Base-by-base conservation (phyloP, 2,329 filamentous ascomycete species). In the Pseudofabraea citricarpa region DNA sequence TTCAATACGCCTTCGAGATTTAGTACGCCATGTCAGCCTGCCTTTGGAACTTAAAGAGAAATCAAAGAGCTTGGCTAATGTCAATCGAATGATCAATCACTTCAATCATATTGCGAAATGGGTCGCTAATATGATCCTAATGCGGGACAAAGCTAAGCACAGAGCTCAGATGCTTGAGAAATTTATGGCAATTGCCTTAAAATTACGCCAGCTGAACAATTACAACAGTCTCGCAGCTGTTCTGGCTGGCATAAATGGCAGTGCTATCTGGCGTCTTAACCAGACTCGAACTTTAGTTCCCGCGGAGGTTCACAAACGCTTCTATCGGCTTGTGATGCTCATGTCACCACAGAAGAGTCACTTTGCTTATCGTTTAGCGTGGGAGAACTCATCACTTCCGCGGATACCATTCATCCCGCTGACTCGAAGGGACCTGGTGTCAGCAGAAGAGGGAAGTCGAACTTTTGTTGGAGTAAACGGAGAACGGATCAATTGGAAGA, bases 141-240 rank as follows among this genome's bases (percentile, higher is more conserved):
- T 97, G 53, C 81, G 91, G 50, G 91, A 97, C 61, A 98, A 98
- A 68, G 84, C 93, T 9, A 97, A 97, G 64, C 93, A 98, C 63
- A 79, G 93, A 50, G 90, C 90, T 3, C 77, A 85, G 50, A 91
- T 93, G 68, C 69, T 98, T 43, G 91, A 96, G 63, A 96, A 95
- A 62, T 95, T 96, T 62, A 97, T 97, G 88, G 79, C 78, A 40
- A 82, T 98, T 55, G 90, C 91, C 26, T 60, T 84, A 57, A 91
- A 90, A 67, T 72, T 98, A 39, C 85, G 93, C 29, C 84, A 90
- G 59, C 70, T 95, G 49, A 96, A 97, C 70, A 97, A 98, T 64
- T 98, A 97, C 72, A 97, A 97, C 62, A 87, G 90, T 0, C 73
- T 98, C 2, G 91, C 90, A n/a, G 91, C 93, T 6, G 81, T 98